Evolutionary conservation across 768 basidiomycete species (phyloP).

Genomic region (Peribolospora baueri): DNA sequence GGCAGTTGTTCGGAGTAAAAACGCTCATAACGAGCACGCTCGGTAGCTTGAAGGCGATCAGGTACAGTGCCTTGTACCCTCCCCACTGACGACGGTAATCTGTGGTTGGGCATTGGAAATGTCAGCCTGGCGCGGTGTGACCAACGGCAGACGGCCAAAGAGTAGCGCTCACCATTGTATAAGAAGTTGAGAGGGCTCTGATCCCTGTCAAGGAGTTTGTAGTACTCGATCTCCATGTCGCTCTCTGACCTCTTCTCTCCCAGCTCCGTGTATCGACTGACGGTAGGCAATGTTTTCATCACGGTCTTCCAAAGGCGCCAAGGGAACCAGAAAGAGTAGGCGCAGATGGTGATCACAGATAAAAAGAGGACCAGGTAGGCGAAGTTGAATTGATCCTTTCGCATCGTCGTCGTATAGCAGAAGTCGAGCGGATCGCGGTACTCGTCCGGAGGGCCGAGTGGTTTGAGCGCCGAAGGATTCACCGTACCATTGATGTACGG

Average conservation of each 20-base stretch:
- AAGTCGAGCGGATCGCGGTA: slow-evolving; percentile 43
- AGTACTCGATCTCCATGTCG: slow-evolving; percentile 47
- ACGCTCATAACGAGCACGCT: slow-evolving; percentile 40
- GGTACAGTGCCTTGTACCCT: slow-evolving; percentile 17
- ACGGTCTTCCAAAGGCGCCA: slow-evolving; percentile 36
- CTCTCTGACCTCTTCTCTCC: slow-evolving; percentile 32
- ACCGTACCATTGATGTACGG: slow-evolving; percentile 38
- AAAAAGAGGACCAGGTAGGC: slow-evolving; percentile 39
- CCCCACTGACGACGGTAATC: slow-evolving; percentile 48
- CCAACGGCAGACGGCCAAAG: neutral
- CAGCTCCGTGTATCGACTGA: slow-evolving; percentile 46
- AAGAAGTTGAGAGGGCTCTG: slow-evolving; percentile 44
- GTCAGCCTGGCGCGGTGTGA: neutral
- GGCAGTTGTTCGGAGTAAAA: slow-evolving; percentile 44
- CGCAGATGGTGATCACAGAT: slow-evolving; percentile 28
- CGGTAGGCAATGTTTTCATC: slow-evolving; percentile 32
- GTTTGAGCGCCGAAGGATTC: slow-evolving; percentile 27
- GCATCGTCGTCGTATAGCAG: slow-evolving; percentile 59
- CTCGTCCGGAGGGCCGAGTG: slow-evolving; percentile 33
- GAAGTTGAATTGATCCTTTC: slow-evolving; percentile 36
- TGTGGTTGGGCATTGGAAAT: slow-evolving; percentile 13
- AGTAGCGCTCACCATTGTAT: slow-evolving; percentile 32
- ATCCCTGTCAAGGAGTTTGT: slow-evolving; percentile 38
- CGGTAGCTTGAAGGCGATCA: slow-evolving; percentile 33
- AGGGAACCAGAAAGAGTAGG: slow-evolving; percentile 39